phyloP scores from a whole-genome alignment of 129 eudicot genomes.

The Glebionis coronaria region DNA sequence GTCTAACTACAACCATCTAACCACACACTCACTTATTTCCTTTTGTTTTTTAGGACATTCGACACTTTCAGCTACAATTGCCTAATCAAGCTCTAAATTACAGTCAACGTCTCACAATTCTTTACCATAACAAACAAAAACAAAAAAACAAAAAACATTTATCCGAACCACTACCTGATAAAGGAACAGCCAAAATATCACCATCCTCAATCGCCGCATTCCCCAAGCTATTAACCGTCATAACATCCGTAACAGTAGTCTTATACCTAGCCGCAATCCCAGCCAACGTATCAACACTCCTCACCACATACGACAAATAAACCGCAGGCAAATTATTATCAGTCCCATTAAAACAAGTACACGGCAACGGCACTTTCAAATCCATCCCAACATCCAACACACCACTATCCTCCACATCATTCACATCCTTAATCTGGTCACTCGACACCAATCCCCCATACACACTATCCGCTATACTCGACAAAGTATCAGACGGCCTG shows the following conservation, averaged over 20 bases:
- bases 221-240: constrained; percentile 85
- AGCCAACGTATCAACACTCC: constrained; percentile 55
- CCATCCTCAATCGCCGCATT: constrained; percentile 67
- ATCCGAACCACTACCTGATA: constrained; percentile 89
- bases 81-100: too few species aligned
- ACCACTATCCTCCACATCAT: constrained; percentile 44
- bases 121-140: too few species aligned
- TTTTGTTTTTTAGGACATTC: too few species aligned
- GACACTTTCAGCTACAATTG: too few species aligned
- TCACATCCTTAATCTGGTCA: constrained; percentile 89
- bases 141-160: too few species aligned
- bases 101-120: too few species aligned
- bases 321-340: constrained; percentile 76
- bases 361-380: constrained; percentile 79
- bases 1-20: too few species aligned
- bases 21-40: too few species aligned
- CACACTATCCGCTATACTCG: constrained; percentile 58
- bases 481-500: constrained; percentile 73
- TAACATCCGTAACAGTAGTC: constrained; percentile 82
- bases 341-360: constrained; percentile 83
- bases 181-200: constrained; percentile 88
- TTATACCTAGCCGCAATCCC: constrained; percentile 60
- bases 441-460: constrained; percentile 88
- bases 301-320: constrained; percentile 84
- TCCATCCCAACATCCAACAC: constrained; percentile 74